Conservation (phyloP, 176 grass and related monocot genomes). For the Areca catechu region DNA sequence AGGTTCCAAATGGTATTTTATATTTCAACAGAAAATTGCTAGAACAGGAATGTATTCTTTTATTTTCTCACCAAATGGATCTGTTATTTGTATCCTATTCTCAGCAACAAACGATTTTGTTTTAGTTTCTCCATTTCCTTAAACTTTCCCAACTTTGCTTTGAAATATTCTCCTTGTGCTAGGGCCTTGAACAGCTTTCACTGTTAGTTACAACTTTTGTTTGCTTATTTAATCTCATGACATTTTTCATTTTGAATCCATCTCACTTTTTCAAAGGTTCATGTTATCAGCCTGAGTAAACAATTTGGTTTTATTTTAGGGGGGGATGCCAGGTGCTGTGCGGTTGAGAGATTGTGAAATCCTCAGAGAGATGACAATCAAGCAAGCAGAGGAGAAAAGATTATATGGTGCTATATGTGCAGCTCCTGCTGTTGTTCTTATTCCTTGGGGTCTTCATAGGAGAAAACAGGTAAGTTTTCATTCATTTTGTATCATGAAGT, state of each 20-base stretch:
- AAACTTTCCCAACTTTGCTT: too few relatives aligned
- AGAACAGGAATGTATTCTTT: too few relatives aligned
- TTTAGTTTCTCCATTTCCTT: too few relatives aligned
- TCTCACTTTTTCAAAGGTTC: background rate
- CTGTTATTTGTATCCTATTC: too few relatives aligned
- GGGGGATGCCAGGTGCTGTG: constrained; percentile 90
- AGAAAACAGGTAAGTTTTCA: constrained; percentile 55
- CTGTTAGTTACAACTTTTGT: too few relatives aligned
- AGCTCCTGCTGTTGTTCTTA: constrained; percentile 68
- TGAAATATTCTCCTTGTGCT: too few relatives aligned
- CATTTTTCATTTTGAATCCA: background rate
- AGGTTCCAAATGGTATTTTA: too few relatives aligned
- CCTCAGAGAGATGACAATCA: constrained; percentile 66
- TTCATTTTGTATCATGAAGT: background rate
- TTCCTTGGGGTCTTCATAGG: constrained; percentile 78
- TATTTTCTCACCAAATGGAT: too few relatives aligned
- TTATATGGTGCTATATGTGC: constrained; percentile 89
- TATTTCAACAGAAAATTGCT: too few relatives aligned
- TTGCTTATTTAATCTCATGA: too few relatives aligned
- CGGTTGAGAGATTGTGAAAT: constrained; percentile 65
- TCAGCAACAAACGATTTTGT: too few relatives aligned
- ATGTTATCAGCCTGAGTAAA: background rate
- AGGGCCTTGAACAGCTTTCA: too few relatives aligned
- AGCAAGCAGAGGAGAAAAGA: constrained; percentile 70
- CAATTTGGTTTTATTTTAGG: constrained; percentile 25